Evolutionary conservation across 306 rosid genomes (phyloP), one percentile per base, ranked within the genome.

Genomic region (Leucaena leucocephala): DNA sequence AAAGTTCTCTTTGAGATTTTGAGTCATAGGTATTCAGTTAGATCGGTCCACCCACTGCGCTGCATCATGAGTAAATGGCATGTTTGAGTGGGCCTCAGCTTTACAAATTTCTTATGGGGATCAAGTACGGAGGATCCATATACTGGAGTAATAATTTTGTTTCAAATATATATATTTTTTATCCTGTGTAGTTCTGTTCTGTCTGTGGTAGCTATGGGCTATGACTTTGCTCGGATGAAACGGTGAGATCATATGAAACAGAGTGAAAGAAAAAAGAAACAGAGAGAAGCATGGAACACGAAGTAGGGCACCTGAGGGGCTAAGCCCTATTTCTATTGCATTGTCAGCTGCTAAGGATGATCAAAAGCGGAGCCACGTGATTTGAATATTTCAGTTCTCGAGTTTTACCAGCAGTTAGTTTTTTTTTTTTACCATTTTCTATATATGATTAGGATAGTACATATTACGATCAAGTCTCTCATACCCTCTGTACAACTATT

Each of bases 261-360:
- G 42, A 7, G 44, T 40, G 42, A 21, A 27, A 27, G 6, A 21
- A 17, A 15, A 7, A 16, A 69, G 75, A 43, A 77, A 12, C 22
- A 35, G 63, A 35, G 45, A 42, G 58, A 4, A 19, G 48, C 69
- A 54, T 52, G 78, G 73, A 44, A 72, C 68, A 36, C 43, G 61
- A 74, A 78, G 49, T 66, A 48, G 78, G 83, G 84, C 84, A 84
- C 85, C 83, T 81, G 75, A 82, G 74, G 79, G 71, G 80, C 79
- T 76, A 78, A 78, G 75, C 88, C 85, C 82, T 82, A 82, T 81
- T 82, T 85, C 82, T 82, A 81, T 83, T 84, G 80, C 89, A 82
- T 68, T 48, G 69, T 80, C 80, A 59, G 83, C 88, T 70, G 81
- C 89, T 78, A 76, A 78, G 80, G 70, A 64, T 38, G 82, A 59